phyloP scores from a whole-genome alignment of 345 rosid genomes.

The Corymbia maculata region DNA sequence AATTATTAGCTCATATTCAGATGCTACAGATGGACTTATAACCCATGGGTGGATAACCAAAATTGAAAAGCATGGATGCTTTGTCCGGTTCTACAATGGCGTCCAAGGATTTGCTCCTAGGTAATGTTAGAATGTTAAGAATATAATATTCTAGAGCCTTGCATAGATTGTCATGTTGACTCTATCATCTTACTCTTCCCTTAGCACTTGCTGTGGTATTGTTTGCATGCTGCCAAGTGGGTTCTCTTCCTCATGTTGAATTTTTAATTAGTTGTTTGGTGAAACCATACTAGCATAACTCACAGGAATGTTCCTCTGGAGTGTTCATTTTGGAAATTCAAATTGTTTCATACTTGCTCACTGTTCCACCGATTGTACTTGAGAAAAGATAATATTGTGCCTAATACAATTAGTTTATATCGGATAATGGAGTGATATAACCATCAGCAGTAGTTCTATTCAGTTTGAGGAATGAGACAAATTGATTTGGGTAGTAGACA shows the following conservation, averaged over 20 bases:
- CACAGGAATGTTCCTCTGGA: neutral
- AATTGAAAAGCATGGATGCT: slow-evolving; percentile 94
- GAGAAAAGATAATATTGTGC: neutral
- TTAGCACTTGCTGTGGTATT: neutral
- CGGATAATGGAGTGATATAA: neutral
- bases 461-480: neutral
- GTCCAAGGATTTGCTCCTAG: slow-evolving; percentile 96
- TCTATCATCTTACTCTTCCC: neutral
- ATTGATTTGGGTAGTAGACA: neutral
- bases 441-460: neutral
- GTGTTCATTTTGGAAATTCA: neutral
- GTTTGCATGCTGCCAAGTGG: neutral
- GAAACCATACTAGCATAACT: neutral
- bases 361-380: neutral
- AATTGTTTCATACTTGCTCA: neutral
- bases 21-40: slow-evolving; percentile 70
- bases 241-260: neutral
- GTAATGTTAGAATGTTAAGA: slow-evolving; percentile 2
- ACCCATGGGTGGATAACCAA: slow-evolving; percentile 98
- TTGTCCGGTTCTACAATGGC: slow-evolving; percentile 89
- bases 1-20: slow-evolving; percentile 75
- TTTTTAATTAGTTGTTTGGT: neutral
- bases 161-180: neutral
- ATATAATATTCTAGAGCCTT: neutral
- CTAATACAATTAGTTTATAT: neutral